A percentile compares a stretch with the other conserved stretches of the same genome.
Evolutionary conservation across 768 basidiomycete genomes (phyloP).

Genomic region (Boletus patriciae): DNA sequence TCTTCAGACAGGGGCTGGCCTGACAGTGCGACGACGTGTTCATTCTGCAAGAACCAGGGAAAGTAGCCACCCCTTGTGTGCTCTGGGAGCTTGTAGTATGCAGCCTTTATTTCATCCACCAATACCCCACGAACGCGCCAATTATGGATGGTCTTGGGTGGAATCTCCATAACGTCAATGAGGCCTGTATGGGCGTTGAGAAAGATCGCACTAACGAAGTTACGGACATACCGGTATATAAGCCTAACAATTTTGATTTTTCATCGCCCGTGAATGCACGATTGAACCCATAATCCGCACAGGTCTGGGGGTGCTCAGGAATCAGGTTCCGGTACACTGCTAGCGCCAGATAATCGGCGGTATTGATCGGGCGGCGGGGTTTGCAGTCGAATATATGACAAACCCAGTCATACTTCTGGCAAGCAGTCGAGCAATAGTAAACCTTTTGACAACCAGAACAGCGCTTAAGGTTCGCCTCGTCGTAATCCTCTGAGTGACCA

Average conservation of each 20-base stretch:
- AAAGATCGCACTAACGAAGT: not conserved
- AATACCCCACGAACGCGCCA: slow-evolving; percentile 4
- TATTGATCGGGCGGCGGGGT: slow-evolving; percentile 1
- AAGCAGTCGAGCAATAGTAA: slow-evolving; percentile 1
- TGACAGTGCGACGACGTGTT: slow-evolving; percentile 1
- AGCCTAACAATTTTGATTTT: not conserved
- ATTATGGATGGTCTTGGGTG: not conserved
- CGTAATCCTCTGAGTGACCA: not conserved
- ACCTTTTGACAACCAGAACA: slow-evolving; percentile 1
- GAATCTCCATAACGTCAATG: not conserved
- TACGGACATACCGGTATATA: not conserved
- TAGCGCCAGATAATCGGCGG: not conserved
- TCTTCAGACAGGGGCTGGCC: not conserved
- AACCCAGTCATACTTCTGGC: slow-evolving; percentile 1
- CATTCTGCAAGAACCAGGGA: slow-evolving; percentile 4
- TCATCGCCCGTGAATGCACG: not conserved
- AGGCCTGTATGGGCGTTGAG: not conserved
- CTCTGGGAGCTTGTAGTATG: not conserved
- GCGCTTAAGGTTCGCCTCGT: not conserved
- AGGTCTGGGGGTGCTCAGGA: not conserved
- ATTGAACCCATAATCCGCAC: slow-evolving; percentile 1
- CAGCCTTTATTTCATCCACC: slow-evolving; percentile 1
- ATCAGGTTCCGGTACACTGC: not conserved
- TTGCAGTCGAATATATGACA: slow-evolving; percentile 9
- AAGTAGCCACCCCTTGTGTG: not conserved